Evolutionary conservation across 208 protist species (phyloP).

Genomic region (Entamoeba moshkovskii): DNA sequence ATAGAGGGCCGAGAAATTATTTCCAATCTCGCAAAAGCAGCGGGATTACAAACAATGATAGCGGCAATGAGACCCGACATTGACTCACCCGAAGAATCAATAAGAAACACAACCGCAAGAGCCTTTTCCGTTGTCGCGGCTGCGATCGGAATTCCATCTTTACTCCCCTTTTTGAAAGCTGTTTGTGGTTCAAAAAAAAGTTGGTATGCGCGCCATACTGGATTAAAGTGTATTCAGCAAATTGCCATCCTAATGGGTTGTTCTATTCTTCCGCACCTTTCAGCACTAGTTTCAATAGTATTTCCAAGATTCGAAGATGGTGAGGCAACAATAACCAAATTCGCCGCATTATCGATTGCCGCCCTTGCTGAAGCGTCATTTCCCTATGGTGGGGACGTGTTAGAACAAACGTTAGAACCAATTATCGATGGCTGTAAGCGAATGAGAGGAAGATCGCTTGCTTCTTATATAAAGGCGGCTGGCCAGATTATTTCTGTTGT

Average conservation of each 20-base stretch:
- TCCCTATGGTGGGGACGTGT: neutral
- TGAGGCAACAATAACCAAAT: neutral
- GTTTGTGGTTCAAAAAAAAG: conserved; percentile 81
- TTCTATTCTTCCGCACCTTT: conserved; percentile 78
- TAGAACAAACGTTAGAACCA: neutral
- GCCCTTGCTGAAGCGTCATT: neutral
- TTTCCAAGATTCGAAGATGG: conserved; percentile 57
- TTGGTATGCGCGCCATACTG: conserved; percentile 79
- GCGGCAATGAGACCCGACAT: conserved; percentile 88
- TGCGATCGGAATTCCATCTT: conserved; percentile 73
- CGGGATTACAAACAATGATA: conserved; percentile 87
- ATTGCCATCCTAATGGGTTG: conserved; percentile 85
- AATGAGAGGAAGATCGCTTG: neutral
- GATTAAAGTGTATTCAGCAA: conserved; percentile 82
- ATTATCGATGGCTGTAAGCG: neutral
- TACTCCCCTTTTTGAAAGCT: conserved; percentile 84
- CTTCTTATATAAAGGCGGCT: conserved; percentile 56
- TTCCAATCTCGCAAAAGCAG: conserved; percentile 87
- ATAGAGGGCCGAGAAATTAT: conserved; percentile 95
- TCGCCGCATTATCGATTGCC: conserved; percentile 16
- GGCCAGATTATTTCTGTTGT: conserved; percentile 94
- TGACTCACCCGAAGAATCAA: conserved; percentile 81
- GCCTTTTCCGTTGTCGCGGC: conserved; percentile 84
- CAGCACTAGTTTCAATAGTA: conserved; percentile 77
- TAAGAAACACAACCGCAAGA: conserved; percentile 88